Conservation (phyloP, 805 yeast genomes). For the Yamadazyma kitorensis region DNA sequence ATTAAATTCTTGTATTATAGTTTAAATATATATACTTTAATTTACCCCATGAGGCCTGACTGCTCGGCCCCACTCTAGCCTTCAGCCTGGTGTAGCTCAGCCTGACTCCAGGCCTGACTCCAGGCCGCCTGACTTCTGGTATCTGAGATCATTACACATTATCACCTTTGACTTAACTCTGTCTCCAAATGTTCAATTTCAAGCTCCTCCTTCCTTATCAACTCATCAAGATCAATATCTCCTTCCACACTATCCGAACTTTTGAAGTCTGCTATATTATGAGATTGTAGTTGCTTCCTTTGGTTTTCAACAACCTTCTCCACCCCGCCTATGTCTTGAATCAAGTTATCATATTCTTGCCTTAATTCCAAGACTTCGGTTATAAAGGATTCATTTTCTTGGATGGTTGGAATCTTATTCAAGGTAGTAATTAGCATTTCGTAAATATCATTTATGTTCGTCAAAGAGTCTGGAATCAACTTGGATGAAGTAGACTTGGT, state of each 20-base stretch:
- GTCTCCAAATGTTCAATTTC: conserved; percentile 44
- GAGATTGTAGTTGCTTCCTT: conserved; percentile 32
- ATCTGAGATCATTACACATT: not conserved
- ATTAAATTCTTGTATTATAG: conserved; percentile 7
- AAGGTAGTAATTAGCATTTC: conserved; percentile 8
- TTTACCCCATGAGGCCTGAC: too few species aligned
- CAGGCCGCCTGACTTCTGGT: too few species aligned
- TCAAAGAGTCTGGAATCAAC: not conserved
- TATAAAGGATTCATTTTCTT: conserved; percentile 19
- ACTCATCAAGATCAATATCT: conserved; percentile 26
- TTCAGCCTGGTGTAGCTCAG: too few species aligned
- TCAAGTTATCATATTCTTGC: conserved; percentile 34
- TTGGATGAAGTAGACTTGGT: conserved; percentile 6
- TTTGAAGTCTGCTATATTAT: conserved; percentile 15
- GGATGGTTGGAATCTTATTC: conserved; percentile 11
- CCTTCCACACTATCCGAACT: conserved; percentile 3
- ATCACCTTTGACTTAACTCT: conserved; percentile 20
- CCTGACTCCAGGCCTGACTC: too few species aligned
- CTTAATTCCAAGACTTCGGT: conserved; percentile 35
- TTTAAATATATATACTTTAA: too few species aligned
- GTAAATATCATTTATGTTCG: conserved; percentile 8
- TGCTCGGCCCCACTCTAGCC: too few species aligned
- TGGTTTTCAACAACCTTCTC: conserved; percentile 45
- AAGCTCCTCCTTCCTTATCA: conserved; percentile 43
- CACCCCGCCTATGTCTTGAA: conserved; percentile 40